Conservation (phyloP, 2,329 filamentous ascomycete genomes). For the Zymoseptoria passerinii region DNA sequence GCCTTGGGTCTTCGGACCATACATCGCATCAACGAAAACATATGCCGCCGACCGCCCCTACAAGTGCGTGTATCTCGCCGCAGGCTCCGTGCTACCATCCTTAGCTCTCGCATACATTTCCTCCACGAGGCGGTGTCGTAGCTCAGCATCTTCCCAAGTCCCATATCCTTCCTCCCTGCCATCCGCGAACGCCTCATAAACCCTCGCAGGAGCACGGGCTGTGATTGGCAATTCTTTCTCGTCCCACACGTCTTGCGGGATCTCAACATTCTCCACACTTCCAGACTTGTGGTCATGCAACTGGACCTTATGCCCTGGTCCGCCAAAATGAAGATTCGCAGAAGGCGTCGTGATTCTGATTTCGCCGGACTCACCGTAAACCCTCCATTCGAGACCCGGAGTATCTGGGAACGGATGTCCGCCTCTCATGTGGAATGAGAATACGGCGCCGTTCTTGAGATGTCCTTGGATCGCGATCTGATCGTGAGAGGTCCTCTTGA, state of each 20-base stretch:
- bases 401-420: conserved; percentile 1
- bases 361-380: conserved; percentile 6
- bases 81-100: not conserved
- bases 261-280: not conserved
- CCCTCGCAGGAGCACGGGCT: conserved; percentile 1
- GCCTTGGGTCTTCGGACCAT: not conserved
- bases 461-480: conserved; percentile 4
- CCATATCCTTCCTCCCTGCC: conserved; percentile 3
- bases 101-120: conserved; percentile 3
- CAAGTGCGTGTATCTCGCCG: not conserved
- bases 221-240: not conserved
- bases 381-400: conserved; percentile 3
- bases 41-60: not conserved
- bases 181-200: conserved; percentile 8
- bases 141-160: conserved; percentile 4
- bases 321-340: conserved; percentile 3
- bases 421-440: conserved; percentile 2
- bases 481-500: conserved; percentile 2
- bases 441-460: conserved; percentile 1
- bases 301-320: not conserved
- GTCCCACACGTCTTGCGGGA: conserved; percentile 1
- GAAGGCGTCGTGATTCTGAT: not conserved
- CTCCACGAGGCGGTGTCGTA: conserved; percentile 4
- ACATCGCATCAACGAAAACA: not conserved
- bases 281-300: conserved; percentile 5